Evolutionary conservation across 2,329 filamentous ascomycete species (phyloP), one percentile per base, ranked within the genome.

Genomic region (Fusarium tanahbumbuense): DNA sequence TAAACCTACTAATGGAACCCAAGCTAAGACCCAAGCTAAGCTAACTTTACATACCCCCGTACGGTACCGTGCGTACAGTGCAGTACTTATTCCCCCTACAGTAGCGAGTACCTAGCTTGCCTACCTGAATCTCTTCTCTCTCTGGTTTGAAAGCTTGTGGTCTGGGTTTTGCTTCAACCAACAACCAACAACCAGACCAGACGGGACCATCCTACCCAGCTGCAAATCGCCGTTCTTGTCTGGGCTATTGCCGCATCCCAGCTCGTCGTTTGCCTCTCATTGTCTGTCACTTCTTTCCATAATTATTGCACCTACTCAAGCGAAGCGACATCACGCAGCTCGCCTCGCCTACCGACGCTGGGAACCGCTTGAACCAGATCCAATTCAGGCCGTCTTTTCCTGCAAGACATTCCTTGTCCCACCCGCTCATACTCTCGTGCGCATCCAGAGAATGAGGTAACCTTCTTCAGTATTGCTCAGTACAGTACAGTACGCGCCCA

Each of bases 361-460:
- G 52, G 56, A 70, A 71, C 50, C 45, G 63, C 58, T 64, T 56
- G 49, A 56, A 60, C 58, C 62, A 50, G 40, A 52, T 50, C 34
- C 13, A 45, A 40, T 25, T n/a, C 49, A 42, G 32, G 32, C 41
- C 25, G 41, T 18, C 16, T 61, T 64, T 37, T 40, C 28, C 44
- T 54, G 45, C 63, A 41, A 49, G 47, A 68, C 68, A 61, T 61
- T 42, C 54, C 37, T 53, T n/a, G 49, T 64, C 34, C 48, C 59
- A 68, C 42, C 42, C 46, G 44, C 45, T 53, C 40, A 46, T 46
- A 61, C 34, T 67, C 42, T 65, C 34, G 34, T 37, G 34, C 34
- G 56, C 68, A 56, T 46, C 48, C 42, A 65, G 53, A 68, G 62
- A 65, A 70, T 70, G 67, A 70, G 61, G 66, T 70, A 67, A 67